Evolutionary conservation across 441 rosid genomes (phyloP), one percentile per base, ranked within the genome.

Genomic region (Biscutella laevigata): DNA sequence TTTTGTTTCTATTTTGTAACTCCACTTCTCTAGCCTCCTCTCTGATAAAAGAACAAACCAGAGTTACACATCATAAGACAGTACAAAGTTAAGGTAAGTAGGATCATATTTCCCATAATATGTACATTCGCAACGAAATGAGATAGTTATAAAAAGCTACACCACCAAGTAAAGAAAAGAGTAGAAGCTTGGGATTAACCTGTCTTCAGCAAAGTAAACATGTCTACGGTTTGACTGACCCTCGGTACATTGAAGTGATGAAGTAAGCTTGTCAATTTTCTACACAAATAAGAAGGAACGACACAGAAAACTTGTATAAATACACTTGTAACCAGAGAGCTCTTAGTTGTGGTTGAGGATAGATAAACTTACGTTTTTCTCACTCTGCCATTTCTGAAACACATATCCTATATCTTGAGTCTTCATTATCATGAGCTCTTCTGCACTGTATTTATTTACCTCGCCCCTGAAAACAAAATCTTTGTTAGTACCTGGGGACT

Each of bases 391-490:
- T 54, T 84, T 90, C 56, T 82, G 91, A 53, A 78, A 74, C 58
- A 89, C 53, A 57, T 89, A 89, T 38, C 97, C 97, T 14, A 80
- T 70, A 64, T 89, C 97, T 57, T 84, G 95, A 0, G 97, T 86
- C 72, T 86, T 90, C 97, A 86, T 90, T 55, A 84, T 8, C 84
- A 80, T 73, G 38, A 86, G 83, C 64, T 86, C 94, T 52, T 84
- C 97, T 4, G 71, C 71, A 50, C 74, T 74, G 72, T 90, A 90
- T 36, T 79, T 82, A 59, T 82, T 82, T 1, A 82, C 68, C 65
- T 75, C 79, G 19, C 66, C 77, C 82, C 95, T 90, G 51, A 13
- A 49, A 14, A 55, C 12, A 59, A 19, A 4, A 42, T 3, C 30
- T 20, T 39, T 13, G 19, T 26, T 45, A 39, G n/a, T 22, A 25